Conservation (phyloP, 352 stramenopile genomes). For the Globisporangium barbulae region DNA sequence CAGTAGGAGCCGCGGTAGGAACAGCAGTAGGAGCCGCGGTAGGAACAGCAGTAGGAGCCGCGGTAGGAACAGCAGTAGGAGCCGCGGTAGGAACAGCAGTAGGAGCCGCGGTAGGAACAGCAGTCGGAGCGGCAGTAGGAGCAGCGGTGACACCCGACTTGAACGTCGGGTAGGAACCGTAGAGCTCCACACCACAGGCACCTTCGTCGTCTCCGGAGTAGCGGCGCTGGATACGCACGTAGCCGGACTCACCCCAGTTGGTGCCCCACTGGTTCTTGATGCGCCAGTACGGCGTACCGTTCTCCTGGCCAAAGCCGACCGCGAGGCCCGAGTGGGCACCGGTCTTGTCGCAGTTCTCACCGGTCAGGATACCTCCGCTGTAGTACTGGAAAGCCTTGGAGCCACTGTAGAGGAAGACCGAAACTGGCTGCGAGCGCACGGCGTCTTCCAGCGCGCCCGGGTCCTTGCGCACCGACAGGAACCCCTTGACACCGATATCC, state of each 20-base stretch:
- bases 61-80: constrained; percentile 1
- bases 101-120: constrained; percentile 6
- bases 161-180: constrained; percentile 52
- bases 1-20: constrained; percentile 9
- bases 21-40: constrained; percentile 5
- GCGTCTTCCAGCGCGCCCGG: constrained; percentile 38
- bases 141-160: constrained; percentile 22
- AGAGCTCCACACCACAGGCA: constrained; percentile 56
- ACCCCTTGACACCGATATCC: constrained; percentile 41
- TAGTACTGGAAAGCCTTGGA: constrained; percentile 68
- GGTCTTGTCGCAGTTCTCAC: constrained; percentile 50
- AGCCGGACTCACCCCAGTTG: constrained; percentile 63
- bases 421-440: constrained; percentile 43
- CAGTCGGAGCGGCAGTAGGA: constrained; percentile 10
- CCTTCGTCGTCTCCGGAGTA: constrained; percentile 42
- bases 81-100: constrained; percentile 1
- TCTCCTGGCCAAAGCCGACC: constrained; percentile 58
- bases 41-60: neutral
- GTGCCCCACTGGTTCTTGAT: constrained; percentile 79
- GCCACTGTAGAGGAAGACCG: constrained; percentile 59
- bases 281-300: constrained; percentile 47
- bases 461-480: constrained; percentile 42
- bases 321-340: constrained; percentile 54
- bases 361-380: constrained; percentile 50
- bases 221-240: constrained; percentile 58